A percentile compares a stretch with the other conserved stretches of the same genome.
Evolutionary conservation across 139 green algal genomes (phyloP).

Genomic region (Dunaliella primolecta): DNA sequence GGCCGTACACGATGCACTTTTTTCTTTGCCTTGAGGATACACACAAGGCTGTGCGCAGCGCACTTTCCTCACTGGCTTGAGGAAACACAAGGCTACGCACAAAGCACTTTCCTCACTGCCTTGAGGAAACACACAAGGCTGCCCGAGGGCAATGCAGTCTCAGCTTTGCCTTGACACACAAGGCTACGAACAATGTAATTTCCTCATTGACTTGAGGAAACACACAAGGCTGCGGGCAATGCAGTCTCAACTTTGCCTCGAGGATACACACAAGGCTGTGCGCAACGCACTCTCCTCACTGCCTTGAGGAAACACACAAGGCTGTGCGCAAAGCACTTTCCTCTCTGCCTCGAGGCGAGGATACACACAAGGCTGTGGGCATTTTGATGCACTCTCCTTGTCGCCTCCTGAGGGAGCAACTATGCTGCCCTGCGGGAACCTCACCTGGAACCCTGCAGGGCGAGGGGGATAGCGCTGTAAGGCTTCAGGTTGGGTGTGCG

Average conservation of each 20-base stretch:
- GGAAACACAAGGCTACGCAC: not conserved
- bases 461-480: too few species aligned
- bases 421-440: constrained; percentile 18
- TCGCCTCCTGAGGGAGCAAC: not conserved
- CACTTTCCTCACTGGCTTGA: not conserved
- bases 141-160: not conserved
- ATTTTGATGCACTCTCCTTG: not conserved
- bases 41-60: not conserved
- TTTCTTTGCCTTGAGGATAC: not conserved
- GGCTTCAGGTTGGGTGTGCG: too few species aligned
- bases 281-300: not conserved
- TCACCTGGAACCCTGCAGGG: not conserved
- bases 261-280: not conserved
- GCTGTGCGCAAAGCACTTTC: too few species aligned
- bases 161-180: not conserved
- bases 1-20: not conserved
- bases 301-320: too few species aligned
- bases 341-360: too few species aligned
- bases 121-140: not conserved
- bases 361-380: not conserved
- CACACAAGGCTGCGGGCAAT: not conserved
- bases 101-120: not conserved
- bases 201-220: not conserved
- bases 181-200: not conserved
- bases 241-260: not conserved